Conservation (phyloP, 768 basidiomycete species). For the Dendrothele bispora region DNA sequence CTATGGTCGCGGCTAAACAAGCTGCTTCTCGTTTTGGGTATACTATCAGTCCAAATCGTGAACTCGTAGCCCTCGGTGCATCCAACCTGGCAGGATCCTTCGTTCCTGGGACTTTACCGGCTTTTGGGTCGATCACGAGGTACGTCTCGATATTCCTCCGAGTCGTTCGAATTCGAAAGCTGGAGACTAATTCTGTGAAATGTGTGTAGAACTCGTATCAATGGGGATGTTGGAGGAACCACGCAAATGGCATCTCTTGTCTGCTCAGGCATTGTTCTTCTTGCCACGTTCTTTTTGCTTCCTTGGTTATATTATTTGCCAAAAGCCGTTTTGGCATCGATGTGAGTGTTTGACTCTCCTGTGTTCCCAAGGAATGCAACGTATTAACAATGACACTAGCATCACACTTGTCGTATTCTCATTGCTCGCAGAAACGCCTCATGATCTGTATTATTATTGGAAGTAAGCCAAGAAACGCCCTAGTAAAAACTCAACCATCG, state of each 20-base stretch:
- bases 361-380: slow-evolving; percentile 5
- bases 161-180: background rate
- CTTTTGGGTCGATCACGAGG: slow-evolving; percentile 93
- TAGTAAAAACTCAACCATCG: too few relatives aligned
- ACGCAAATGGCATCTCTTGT: slow-evolving; percentile 89
- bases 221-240: slow-evolving; percentile 83
- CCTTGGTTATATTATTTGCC: slow-evolving; percentile 86
- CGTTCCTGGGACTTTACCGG: slow-evolving; percentile 86
- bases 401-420: slow-evolving; percentile 85
- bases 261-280: slow-evolving; percentile 69
- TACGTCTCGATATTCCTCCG: slow-evolving; percentile 26
- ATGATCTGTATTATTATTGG: slow-evolving; percentile 85
- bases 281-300: slow-evolving; percentile 88
- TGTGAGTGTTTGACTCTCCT: slow-evolving; percentile 49
- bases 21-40: slow-evolving; percentile 84
- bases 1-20: slow-evolving; percentile 94
- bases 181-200: slow-evolving; percentile 6
- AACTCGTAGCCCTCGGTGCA: slow-evolving; percentile 89
- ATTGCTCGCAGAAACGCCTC: slow-evolving; percentile 82
- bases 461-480: slow-evolving; percentile 43
- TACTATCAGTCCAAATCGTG: slow-evolving; percentile 90
- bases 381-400: slow-evolving; percentile 35
- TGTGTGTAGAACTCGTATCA: slow-evolving; percentile 69
- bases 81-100: slow-evolving; percentile 79
- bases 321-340: slow-evolving; percentile 84